Base-by-base conservation (phyloP, 225 moss, liverwort and hornwort species). In the Polytrichum formosum region DNA sequence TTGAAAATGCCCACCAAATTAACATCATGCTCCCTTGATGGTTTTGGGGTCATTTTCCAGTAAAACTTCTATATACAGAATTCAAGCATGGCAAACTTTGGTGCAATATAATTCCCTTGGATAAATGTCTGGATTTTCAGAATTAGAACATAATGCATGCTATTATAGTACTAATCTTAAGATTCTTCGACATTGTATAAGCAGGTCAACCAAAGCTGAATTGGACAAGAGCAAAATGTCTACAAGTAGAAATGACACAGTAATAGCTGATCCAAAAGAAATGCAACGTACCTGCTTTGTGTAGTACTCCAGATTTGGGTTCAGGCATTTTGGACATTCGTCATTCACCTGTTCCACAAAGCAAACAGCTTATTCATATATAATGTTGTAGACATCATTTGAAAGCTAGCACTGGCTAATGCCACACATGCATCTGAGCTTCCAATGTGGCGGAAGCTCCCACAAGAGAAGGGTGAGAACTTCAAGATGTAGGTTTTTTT, bases 311-410 rank as follows among this genome's bases (percentile, higher is more conserved):
- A 97, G 78, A 74, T 83, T 84, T 62, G 86, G 94, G 84, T 91
- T 81, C 69, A 87, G 75, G 78, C 97, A 97, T 76, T 91, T 97
- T 4, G 97, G 97, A 71, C 94, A 97, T 74, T 94, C 97, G 29
- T 97, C 97, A 56, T 97, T 92, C 73, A 97, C 97, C 97, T 97
- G 74, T 22, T 33, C 64, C 66, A 62, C 25, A 18, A 55, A 46
- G 10, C 46, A 46, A 46, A 46, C 46, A 46, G 13, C 46, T 46
- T 46, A 46, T 46, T 56, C 20, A 26, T 23, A 19, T 23, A 59
- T 20, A n/a, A 22, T 59, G 59, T n/a, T 59, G 59, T 59, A 6
- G 46, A 6, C 21, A 59, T 2, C 59, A 59, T 22, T 59, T 59
- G 21, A n/a, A 20, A 13, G 46, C 9, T 22, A n/a, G 59, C 20